Evolutionary conservation across 2,329 filamentous ascomycete species (phyloP).

Genomic region (Microsporum canis): DNA sequence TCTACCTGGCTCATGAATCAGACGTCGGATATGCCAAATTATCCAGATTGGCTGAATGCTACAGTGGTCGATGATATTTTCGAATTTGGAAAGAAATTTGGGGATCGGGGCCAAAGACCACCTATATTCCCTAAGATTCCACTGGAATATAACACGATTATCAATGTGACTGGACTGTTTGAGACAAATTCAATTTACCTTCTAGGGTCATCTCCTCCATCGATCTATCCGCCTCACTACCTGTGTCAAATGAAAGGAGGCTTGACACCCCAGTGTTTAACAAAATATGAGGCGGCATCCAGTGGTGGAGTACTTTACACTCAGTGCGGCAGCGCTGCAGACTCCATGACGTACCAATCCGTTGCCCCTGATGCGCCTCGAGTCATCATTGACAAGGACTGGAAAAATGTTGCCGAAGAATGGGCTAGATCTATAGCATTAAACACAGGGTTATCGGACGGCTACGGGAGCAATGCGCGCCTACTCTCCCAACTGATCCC

Average conservation of each 20-base stretch:
- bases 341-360: slow-evolving; percentile 44
- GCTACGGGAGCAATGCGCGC: slow-evolving; percentile 48
- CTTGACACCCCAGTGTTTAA: slow-evolving; percentile 55
- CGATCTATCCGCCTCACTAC: slow-evolving; percentile 42
- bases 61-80: slow-evolving; percentile 61
- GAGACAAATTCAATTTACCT: slow-evolving; percentile 51
- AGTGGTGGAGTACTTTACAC: slow-evolving; percentile 50
- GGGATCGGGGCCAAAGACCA: slow-evolving; percentile 37
- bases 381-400: slow-evolving; percentile 35
- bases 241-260: slow-evolving; percentile 58
- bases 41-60: slow-evolving; percentile 40
- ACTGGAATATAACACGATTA: slow-evolving; percentile 53
- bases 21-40: slow-evolving; percentile 24
- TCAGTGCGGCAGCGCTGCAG: slow-evolving; percentile 48
- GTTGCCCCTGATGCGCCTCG: slow-evolving; percentile 20
- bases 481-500: slow-evolving; percentile 48
- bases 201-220: slow-evolving; percentile 42
- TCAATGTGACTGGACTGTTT: slow-evolving; percentile 36
- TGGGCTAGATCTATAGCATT: slow-evolving; percentile 49
- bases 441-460: slow-evolving; percentile 44
- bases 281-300: slow-evolving; percentile 42
- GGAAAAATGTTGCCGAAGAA: slow-evolving; percentile 43
- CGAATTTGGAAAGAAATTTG: slow-evolving; percentile 44
- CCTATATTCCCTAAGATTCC: slow-evolving; percentile 49
- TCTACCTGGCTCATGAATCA: slow-evolving; percentile 21